These are phyloP conservation scores for Isoetes taiwanensis DNA, from an alignment of 75 land plant species.

Conservation along the genomic window DNA sequence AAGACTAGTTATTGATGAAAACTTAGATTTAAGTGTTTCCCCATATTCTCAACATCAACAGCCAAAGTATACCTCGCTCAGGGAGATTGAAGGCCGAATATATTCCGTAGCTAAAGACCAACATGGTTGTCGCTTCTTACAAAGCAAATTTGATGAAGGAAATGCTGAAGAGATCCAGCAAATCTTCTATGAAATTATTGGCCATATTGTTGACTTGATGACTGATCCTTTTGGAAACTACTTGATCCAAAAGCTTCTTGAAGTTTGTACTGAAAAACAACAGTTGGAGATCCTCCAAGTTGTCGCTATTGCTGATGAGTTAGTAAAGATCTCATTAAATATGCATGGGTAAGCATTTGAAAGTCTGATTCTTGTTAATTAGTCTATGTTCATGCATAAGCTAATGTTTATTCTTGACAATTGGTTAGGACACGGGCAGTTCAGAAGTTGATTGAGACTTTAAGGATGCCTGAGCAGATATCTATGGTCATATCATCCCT, in stretches of 20 bases:
- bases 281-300: conserved; percentile 37
- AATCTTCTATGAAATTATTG: conserved; percentile 54
- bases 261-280: conserved; percentile 57
- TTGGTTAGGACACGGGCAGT: conserved; percentile 74
- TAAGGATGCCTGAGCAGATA: conserved; percentile 9
- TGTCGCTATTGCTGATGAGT: conserved; percentile 30
- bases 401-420: too few species aligned
- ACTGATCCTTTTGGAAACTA: conserved; percentile 78
- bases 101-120: conserved; percentile 63
- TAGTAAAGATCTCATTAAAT: conserved; percentile 9
- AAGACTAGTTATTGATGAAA: too few species aligned
- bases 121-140: conserved; percentile 65
- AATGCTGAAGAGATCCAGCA: conserved; percentile 42
- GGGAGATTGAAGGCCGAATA: conserved; percentile 49
- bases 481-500: not conserved
- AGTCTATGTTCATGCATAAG: not conserved
- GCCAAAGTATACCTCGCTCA: conserved; percentile 34
- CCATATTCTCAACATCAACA: conserved; percentile 21
- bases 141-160: conserved; percentile 44
- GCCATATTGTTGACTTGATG: conserved; percentile 64
- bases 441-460: conserved; percentile 65
- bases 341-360: not conserved
- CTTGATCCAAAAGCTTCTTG: conserved; percentile 69
- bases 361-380: too few species aligned
- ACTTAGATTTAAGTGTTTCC: too few species aligned